A percentile compares a stretch with the other conserved stretches of the same genome.
These are phyloP conservation scores for Thyridium curvatum DNA, from an alignment of 2,329 filamentous ascomycete species.

Conservation along the genomic window DNA sequence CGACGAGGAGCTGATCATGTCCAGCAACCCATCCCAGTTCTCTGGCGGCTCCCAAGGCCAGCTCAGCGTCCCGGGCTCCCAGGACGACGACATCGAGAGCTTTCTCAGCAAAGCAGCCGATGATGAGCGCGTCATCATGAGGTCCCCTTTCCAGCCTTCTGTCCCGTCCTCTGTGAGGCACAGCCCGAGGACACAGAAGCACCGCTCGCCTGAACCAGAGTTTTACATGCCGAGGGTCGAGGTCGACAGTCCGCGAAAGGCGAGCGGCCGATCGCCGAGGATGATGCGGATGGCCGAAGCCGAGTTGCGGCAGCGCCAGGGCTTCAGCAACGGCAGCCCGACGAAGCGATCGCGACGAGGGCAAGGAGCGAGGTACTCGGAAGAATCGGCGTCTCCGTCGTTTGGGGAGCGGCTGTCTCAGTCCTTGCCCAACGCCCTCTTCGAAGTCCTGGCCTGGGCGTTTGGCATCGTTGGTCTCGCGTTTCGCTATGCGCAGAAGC, in stretches of 20 bases:
- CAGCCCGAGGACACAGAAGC: constrained; percentile 16
- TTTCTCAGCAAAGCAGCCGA: constrained; percentile 43
- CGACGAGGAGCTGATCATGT: constrained; percentile 30
- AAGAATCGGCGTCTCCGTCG: constrained; percentile 11
- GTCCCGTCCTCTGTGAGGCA: constrained; percentile 30
- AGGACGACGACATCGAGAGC: constrained; percentile 48
- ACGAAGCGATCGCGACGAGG: constrained; percentile 4
- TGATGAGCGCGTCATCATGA: constrained; percentile 48
- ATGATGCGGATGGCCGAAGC: constrained; percentile 23
- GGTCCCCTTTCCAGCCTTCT: constrained; percentile 49
- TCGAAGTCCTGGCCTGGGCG: constrained; percentile 39
- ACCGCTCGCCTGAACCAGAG: constrained; percentile 40
- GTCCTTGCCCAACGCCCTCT: constrained; percentile 29
- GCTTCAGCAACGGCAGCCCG: constrained; percentile 10
- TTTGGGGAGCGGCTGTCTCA: constrained; percentile 23
- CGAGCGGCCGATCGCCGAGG: constrained; percentile 24
- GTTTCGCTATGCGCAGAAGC: constrained; percentile 56
- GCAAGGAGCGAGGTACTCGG: constrained; percentile 2
- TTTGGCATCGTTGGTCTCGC: constrained; percentile 52
- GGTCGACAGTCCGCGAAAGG: constrained; percentile 27
- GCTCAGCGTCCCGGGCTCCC: constrained; percentile 37
- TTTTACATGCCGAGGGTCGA: constrained; percentile 47
- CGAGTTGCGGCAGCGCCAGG: constrained; percentile 16
- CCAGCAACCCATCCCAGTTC: constrained; percentile 41
- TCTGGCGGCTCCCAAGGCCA: constrained; percentile 30